phyloP scores from a whole-genome alignment of 225 moss, liverwort and hornwort species.

The Rhytidiadelphus loreus region DNA sequence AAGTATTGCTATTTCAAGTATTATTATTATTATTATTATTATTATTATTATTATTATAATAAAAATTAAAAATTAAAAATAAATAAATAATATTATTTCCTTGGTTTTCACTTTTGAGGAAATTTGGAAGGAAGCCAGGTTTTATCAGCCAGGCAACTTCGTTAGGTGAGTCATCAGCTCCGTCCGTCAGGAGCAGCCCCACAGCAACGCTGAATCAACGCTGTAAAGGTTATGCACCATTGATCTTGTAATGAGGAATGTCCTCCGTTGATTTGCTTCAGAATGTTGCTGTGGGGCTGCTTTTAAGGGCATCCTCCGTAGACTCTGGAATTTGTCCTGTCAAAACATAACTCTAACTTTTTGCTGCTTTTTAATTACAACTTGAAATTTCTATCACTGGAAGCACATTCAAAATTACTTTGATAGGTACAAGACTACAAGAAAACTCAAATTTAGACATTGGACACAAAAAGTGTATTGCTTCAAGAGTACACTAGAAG shows the following conservation, averaged over 20 bases:
- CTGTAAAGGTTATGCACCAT: too few relatives aligned
- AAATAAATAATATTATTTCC: too few relatives aligned
- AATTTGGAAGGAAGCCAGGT: background rate
- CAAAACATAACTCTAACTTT: background rate
- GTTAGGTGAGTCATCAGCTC: too few relatives aligned
- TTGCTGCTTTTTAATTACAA: background rate
- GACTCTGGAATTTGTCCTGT: background rate
- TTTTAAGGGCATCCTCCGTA: background rate
- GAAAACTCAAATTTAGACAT: background rate
- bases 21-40: too few relatives aligned
- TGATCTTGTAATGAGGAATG: too few relatives aligned
- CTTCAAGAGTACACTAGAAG: background rate
- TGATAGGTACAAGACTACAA: rapidly evolving
- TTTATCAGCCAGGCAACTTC: background rate
- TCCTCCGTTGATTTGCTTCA: too few relatives aligned
- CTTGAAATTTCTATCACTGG: background rate
- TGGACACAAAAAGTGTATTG: background rate
- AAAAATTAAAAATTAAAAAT: too few relatives aligned
- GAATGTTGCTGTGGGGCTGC: too few relatives aligned
- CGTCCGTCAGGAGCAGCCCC: too few relatives aligned
- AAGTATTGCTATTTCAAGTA: too few relatives aligned
- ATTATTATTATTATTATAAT: too few relatives aligned
- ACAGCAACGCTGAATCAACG: too few relatives aligned
- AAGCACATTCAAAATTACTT: background rate
- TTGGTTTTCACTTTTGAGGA: background rate